Base-by-base conservation (phyloP, 2,329 filamentous ascomycete genomes). In the Phialocephala sp. region DNA sequence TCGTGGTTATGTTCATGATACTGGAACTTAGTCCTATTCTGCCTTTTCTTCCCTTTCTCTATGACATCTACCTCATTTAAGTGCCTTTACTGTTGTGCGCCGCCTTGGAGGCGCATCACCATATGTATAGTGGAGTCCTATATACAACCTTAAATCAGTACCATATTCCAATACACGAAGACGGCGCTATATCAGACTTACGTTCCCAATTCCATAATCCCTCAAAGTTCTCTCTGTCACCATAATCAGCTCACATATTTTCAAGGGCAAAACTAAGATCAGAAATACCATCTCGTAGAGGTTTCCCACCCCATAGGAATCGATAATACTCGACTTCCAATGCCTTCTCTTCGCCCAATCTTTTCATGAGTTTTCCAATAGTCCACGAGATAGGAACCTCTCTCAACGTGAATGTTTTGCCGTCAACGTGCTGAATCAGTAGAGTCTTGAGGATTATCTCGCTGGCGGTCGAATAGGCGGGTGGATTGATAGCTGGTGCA, bases 101-200 rank as follows among this genome's bases (percentile, higher is more conserved):
- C 63, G 8, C 63, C 63, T 37, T 11, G 15, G 24, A 65, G 35
- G 20, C 63, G 50, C 41, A 45, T 52, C 8, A 65, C 63, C 12
- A 65, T 41, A n/a, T 60, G 45, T 20, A 65, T 60, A 2, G 63
- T 65, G 18, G 24, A 60, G 22, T 58, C 41, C 63, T 65, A n/a
- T 14, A 15, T 47, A 20, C 22, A 36, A 32, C 24, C 9, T 15
- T 18, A 4, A 20, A 22, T 55, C 11, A 56, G 50, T 11, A 24
- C n/a, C 2, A 43, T 45, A 20, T 11, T 3, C 11, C 4, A 12
- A 11, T 45, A 32, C 15, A 27, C 3, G 36, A 0, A 32, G 27
- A 32, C 27, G 27, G 27, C 5, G 15, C n/a, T 39, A 50, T 43
- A 18, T 18, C 15, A n/a, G 27, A 36, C 18, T 8, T 39, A 61